These are phyloP conservation scores for Lepidium africanum DNA, from an alignment of 345 rosid genomes.

Conservation along the genomic window DNA sequence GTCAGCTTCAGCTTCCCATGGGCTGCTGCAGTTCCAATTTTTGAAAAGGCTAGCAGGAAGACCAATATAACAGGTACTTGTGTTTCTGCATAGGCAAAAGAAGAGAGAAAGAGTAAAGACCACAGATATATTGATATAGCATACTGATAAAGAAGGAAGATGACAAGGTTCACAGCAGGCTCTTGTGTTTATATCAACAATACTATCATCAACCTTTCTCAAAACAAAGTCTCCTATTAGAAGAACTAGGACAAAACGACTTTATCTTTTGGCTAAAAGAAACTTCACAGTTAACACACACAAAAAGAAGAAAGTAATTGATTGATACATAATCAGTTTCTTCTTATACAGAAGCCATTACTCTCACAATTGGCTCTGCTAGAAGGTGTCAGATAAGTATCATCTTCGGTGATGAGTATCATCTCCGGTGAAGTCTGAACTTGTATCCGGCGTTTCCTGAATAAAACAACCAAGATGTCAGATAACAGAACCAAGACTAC, in stretches of 20 bases:
- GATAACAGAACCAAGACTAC: background rate
- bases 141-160: background rate
- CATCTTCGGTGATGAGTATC: too few relatives aligned
- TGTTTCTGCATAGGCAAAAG: slow-evolving; percentile 14
- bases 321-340: too few relatives aligned
- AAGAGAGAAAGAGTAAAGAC: background rate
- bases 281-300: background rate
- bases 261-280: background rate
- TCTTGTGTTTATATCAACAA: background rate
- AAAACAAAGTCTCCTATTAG: background rate
- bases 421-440: too few relatives aligned
- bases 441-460: too few relatives aligned
- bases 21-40: slow-evolving; percentile 31
- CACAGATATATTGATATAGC: background rate
- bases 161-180: background rate
- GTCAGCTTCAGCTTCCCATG: slow-evolving; percentile 54
- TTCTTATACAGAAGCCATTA: too few relatives aligned
- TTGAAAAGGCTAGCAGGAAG: background rate
- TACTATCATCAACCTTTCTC: too few relatives aligned
- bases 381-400: too few relatives aligned
- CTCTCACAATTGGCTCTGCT: too few relatives aligned
- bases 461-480: background rate
- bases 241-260: background rate
- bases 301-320: background rate
- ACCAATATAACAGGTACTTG: background rate